phyloP scores from a whole-genome alignment of 2,329 filamentous ascomycete species.

The Ambrosiella xylebori region DNA sequence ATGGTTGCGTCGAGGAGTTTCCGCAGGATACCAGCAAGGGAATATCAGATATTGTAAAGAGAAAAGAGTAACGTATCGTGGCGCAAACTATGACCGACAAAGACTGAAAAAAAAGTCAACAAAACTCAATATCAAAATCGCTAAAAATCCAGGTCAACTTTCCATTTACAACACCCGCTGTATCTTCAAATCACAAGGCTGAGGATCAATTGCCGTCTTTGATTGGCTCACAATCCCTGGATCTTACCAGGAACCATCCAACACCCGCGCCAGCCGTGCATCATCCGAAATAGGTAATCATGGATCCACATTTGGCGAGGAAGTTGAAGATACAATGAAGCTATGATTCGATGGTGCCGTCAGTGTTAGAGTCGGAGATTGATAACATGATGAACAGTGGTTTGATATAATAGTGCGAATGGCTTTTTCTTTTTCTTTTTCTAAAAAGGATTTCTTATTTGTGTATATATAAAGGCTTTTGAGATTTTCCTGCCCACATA shows the following conservation, averaged over 20 bases:
- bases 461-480: too few relatives aligned
- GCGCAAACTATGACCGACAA: too few relatives aligned
- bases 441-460: too few relatives aligned
- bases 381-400: background rate
- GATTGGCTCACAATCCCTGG: background rate
- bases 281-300: background rate
- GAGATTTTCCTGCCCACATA: background rate
- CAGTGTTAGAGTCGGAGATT: background rate
- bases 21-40: too few relatives aligned
- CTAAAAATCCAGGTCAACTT: too few relatives aligned
- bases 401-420: background rate
- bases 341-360: background rate
- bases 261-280: conserved; percentile 2
- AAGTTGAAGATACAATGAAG: background rate
- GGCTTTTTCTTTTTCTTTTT: too few relatives aligned
- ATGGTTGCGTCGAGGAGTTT: background rate
- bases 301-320: background rate
- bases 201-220: background rate
- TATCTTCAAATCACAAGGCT: background rate
- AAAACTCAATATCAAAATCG: too few relatives aligned
- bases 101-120: too few relatives aligned
- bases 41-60: too few relatives aligned
- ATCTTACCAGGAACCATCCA: too few relatives aligned
- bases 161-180: too few relatives aligned
- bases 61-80: too few relatives aligned